Evolutionary conservation across 2,329 filamentous ascomycete species (phyloP).

Genomic region (Sporothrix brasiliensis): DNA sequence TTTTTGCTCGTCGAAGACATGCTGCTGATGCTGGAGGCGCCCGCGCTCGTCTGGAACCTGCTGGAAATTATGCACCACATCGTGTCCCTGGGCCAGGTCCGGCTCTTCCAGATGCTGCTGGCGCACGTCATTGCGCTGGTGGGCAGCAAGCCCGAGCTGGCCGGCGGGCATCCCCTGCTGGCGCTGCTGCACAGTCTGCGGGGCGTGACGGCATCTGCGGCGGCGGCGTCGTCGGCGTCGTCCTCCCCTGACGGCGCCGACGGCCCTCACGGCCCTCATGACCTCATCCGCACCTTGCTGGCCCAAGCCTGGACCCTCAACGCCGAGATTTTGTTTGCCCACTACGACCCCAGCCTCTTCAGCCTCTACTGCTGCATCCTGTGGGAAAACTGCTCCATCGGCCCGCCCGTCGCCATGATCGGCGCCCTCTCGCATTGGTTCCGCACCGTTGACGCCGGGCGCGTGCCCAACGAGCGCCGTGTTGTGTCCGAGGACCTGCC

Average conservation of each 20-base stretch:
- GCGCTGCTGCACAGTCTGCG: conserved; percentile 27
- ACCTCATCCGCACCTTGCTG: conserved; percentile 4
- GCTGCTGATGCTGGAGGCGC: conserved; percentile 32
- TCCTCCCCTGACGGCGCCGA: background rate
- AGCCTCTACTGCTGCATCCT: conserved; percentile 35
- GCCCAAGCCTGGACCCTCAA: conserved; percentile 36
- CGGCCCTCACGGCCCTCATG: too few species aligned
- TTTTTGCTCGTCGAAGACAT: conserved; percentile 37
- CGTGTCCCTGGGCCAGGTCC: background rate
- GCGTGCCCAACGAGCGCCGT: background rate
- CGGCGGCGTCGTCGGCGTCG: background rate
- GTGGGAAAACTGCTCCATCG: conserved; percentile 33
- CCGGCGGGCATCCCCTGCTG: background rate
- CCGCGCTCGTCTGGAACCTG: conserved; percentile 21
- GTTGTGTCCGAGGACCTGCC: background rate
- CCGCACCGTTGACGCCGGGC: conserved; percentile 14
- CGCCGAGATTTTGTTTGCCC: conserved; percentile 33
- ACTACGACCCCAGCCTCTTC: conserved; percentile 31
- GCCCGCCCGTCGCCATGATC: conserved; percentile 2
- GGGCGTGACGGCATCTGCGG: conserved; percentile 25
- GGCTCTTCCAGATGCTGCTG: conserved; percentile 24
- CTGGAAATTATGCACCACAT: conserved; percentile 21
- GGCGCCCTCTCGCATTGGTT: conserved; percentile 26
- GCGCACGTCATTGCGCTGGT: background rate
- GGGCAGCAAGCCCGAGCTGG: background rate